Percentiles rank a stretch among this genome's conserved stretches.
These are phyloP conservation scores for Casuarina cunninghamiana DNA, from an alignment of 306 rosid genomes.

Conservation along the genomic window DNA sequence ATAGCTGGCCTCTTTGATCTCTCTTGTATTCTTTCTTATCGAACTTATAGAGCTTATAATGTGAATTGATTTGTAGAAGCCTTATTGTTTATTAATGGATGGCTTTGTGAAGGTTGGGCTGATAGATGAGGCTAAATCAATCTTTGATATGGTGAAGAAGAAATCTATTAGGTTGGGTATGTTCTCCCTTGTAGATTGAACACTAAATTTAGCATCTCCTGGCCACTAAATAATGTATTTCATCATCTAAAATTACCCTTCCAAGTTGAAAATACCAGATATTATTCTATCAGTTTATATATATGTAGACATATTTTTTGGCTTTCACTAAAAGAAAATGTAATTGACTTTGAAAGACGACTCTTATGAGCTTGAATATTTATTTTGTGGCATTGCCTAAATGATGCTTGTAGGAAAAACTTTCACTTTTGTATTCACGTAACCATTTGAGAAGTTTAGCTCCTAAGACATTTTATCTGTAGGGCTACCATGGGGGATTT, in stretches of 20 bases:
- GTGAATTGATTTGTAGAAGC: conserved; percentile 56
- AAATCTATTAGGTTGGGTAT: conserved; percentile 65
- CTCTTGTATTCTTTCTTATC: background rate
- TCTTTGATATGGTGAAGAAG: conserved; percentile 65
- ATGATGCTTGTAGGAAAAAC: conserved; percentile 7
- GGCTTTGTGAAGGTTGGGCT: conserved; percentile 77
- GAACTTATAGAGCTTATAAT: conserved; percentile 2
- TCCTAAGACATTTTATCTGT: conserved; percentile 6
- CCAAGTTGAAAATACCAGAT: background rate
- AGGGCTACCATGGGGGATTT: background rate
- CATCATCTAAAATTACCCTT: background rate
- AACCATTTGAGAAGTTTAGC: background rate
- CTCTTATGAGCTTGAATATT: background rate
- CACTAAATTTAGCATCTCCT: conserved; percentile 20
- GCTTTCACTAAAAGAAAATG: background rate
- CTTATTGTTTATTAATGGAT: conserved; percentile 81
- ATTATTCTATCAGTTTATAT: background rate
- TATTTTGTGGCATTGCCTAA: conserved; percentile 3
- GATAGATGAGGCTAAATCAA: conserved; percentile 64
- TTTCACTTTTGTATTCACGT: background rate
- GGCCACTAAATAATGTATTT: background rate
- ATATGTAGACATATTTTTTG: background rate
- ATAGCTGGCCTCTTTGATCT: too few species aligned
- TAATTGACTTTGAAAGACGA: background rate
- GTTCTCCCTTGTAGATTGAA: conserved; percentile 30